Evolutionary conservation across 805 yeast species (phyloP).

Genomic region (Saccharomycopsis olivae): DNA sequence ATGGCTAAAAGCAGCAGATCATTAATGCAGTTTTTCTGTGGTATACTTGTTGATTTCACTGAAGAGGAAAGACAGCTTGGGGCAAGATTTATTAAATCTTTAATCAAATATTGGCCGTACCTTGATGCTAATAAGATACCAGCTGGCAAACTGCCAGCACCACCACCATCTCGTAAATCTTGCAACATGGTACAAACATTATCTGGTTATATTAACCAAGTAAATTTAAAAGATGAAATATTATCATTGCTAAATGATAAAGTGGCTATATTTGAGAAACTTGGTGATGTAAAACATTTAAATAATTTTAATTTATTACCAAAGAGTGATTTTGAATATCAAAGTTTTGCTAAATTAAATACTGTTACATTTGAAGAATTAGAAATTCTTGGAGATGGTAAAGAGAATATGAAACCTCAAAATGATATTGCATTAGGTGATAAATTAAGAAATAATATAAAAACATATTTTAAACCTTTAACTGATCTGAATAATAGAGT

Average conservation of each 20-base stretch:
- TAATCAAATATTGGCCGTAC: slow-evolving; percentile 39
- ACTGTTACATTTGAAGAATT: not conserved
- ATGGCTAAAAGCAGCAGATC: slow-evolving; percentile 30
- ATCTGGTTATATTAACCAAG: not conserved
- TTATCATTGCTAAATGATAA: slow-evolving; percentile 4
- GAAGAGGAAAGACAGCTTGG: slow-evolving; percentile 40
- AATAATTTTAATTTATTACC: slow-evolving; percentile 16
- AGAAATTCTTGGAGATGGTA: not conserved
- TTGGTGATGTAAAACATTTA: slow-evolving; percentile 3
- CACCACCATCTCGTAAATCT: not conserved
- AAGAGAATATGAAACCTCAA: slow-evolving; percentile 4
- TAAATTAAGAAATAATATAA: slow-evolving; percentile 9
- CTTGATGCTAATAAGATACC: not conserved
- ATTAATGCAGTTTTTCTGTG: slow-evolving; percentile 46
- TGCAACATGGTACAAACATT: not conserved
- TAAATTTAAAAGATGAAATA: not conserved
- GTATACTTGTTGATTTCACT: slow-evolving; percentile 32
- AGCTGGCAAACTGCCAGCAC: not conserved
- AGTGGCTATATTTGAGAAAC: slow-evolving; percentile 5
- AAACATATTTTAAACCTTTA: slow-evolving; percentile 12
- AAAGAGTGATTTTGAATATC: slow-evolving; percentile 2
- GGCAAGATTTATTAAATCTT: slow-evolving; percentile 40
- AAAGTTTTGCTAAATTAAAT: not conserved
- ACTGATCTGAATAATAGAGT: not conserved
- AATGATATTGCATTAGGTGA: not conserved